These are phyloP conservation scores for Diplodia mutila DNA, from an alignment of 2,329 filamentous ascomycete species.

Conservation along the genomic window DNA sequence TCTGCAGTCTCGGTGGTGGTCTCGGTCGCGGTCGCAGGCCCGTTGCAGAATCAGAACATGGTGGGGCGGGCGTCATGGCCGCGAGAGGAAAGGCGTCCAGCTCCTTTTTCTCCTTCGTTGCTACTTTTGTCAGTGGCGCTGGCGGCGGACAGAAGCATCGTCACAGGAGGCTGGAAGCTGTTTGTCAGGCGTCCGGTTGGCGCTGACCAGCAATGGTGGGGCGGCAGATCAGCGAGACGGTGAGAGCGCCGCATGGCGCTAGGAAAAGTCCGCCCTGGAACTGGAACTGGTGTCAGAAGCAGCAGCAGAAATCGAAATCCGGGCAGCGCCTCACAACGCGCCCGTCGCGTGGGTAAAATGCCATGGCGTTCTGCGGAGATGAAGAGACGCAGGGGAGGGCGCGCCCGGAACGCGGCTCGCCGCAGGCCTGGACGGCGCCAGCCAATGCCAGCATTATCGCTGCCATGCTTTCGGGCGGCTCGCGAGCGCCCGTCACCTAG, in stretches of 20 bases:
- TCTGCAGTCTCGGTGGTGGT: background rate
- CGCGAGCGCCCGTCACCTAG: slow-evolving; percentile 11
- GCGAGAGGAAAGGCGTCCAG: background rate
- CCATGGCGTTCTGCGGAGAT: slow-evolving; percentile 2
- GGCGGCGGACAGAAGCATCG: slow-evolving; percentile 4
- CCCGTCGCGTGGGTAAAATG: background rate
- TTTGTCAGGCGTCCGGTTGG: background rate
- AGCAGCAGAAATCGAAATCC: background rate
- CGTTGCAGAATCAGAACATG: background rate
- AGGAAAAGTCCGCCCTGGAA: background rate
- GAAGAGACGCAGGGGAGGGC: slow-evolving; percentile 2
- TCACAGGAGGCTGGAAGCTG: background rate
- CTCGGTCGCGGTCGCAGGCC: background rate
- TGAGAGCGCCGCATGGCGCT: slow-evolving; percentile 9
- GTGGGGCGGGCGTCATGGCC: background rate
- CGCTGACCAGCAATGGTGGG: slow-evolving; percentile 27
- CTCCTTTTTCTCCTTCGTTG: background rate
- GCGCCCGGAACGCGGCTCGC: background rate
- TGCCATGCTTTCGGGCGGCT: slow-evolving; percentile 16
- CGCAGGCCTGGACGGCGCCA: background rate
- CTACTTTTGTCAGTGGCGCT: background rate
- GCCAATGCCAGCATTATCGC: background rate
- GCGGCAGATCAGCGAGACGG: slow-evolving; percentile 28
- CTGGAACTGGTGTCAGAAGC: background rate
- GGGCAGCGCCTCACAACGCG: background rate